These are phyloP conservation scores for Penicillium sp. DNA, from an alignment of 2,329 filamentous ascomycete genomes.

Conservation along the genomic window DNA sequence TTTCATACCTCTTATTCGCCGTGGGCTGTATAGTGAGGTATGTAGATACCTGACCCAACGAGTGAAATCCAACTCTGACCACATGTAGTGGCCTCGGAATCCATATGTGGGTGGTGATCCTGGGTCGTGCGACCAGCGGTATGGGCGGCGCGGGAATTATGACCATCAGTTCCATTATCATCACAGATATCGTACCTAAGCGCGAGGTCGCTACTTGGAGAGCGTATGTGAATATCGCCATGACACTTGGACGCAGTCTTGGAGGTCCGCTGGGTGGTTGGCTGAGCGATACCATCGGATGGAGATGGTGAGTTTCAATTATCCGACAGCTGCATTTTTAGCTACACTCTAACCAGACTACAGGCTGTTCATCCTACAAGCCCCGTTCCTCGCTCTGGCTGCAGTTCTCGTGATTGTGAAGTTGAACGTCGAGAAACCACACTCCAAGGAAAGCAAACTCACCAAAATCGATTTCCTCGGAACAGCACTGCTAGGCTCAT, in stretches of 20 bases:
- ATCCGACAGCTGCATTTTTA: too few relatives aligned
- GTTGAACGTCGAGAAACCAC: conserved; percentile 34
- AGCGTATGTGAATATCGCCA: conserved; percentile 52
- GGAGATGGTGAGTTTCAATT: conserved; percentile 54
- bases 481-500: conserved; percentile 44
- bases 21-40: conserved; percentile 44
- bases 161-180: conserved; percentile 47
- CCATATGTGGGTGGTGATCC: conserved; percentile 40
- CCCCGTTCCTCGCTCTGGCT: conserved; percentile 25
- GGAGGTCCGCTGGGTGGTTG: conserved; percentile 59
- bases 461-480: conserved; percentile 60
- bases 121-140: conserved; percentile 43
- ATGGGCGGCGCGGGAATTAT: conserved; percentile 47
- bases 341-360: background rate
- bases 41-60: background rate
- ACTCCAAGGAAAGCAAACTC: conserved; percentile 28
- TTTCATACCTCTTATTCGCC: conserved; percentile 52
- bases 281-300: conserved; percentile 61
- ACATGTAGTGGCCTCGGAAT: conserved; percentile 35
- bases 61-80: background rate
- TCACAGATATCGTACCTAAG: conserved; percentile 50
- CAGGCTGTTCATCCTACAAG: conserved; percentile 32
- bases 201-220: conserved; percentile 50
- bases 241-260: conserved; percentile 49
- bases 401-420: conserved; percentile 42